A percentile compares a stretch with the other conserved stretches of the same genome.
Conservation (phyloP, 192 early-diverging fungal genomes). For the Funneliformis geosporum region DNA sequence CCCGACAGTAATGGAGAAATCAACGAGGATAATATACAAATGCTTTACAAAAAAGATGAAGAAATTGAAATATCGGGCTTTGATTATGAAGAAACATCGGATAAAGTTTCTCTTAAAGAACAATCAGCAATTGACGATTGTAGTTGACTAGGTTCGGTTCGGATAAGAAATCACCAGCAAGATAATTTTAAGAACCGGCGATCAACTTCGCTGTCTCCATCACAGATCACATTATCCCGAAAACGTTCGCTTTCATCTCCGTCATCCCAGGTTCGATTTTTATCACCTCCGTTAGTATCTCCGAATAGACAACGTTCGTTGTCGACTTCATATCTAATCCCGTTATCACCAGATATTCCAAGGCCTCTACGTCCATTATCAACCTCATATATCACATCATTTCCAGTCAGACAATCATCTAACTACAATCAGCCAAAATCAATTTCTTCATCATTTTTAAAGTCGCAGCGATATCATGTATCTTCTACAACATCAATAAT, state of each 20-base stretch:
- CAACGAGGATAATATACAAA: background rate
- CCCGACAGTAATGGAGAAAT: background rate
- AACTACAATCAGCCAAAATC: background rate
- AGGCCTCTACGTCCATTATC: background rate
- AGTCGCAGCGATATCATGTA: background rate
- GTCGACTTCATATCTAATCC: background rate
- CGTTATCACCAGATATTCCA: background rate
- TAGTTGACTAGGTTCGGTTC: slow-evolving; percentile 32
- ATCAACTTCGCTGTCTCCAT: background rate
- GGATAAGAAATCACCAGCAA: background rate
- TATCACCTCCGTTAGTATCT: slow-evolving; percentile 18
- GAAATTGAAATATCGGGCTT: background rate
- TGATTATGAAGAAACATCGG: background rate
- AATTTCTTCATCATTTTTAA: background rate
- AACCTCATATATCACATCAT: background rate
- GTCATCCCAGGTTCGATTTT: background rate
- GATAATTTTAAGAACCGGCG: background rate
- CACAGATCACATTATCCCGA: background rate
- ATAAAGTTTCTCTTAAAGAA: background rate
- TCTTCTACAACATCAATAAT: background rate
- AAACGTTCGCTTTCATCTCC: background rate
- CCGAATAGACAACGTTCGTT: background rate
- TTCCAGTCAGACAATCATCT: too few species aligned
- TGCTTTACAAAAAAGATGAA: background rate
- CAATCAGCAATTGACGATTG: background rate